Conservation (phyloP, 2,329 filamentous ascomycete genomes). For the Curvularia spicifera region DNA sequence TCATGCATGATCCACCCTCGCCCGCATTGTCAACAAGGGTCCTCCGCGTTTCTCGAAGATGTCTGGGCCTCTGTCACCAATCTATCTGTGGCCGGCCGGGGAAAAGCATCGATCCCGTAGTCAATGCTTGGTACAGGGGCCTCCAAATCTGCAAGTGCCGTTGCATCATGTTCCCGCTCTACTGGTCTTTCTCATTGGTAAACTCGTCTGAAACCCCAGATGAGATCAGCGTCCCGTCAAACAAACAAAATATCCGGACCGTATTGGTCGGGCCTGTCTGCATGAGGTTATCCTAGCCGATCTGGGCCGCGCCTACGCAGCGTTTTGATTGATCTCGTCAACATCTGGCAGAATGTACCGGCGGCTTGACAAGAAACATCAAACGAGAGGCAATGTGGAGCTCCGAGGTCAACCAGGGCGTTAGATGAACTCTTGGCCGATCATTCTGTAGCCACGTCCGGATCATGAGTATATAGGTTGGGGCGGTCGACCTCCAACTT, state of each 20-base stretch:
- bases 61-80: slow-evolving; percentile 6
- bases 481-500: background rate
- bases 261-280: slow-evolving; percentile 10
- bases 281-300: slow-evolving; percentile 5
- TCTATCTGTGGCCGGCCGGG: slow-evolving; percentile 18
- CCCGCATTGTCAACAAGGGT: slow-evolving; percentile 6
- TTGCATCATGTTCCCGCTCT: background rate
- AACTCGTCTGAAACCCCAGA: slow-evolving; percentile 16
- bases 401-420: slow-evolving; percentile 4
- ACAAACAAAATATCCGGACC: slow-evolving; percentile 6
- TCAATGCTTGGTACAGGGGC: slow-evolving; percentile 3
- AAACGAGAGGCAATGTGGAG: slow-evolving; percentile 16
- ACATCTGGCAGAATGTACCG: slow-evolving; percentile 11
- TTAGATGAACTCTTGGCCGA: slow-evolving; percentile 20
- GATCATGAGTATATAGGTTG: slow-evolving; percentile 16
- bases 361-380: slow-evolving; percentile 14
- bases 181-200: slow-evolving; percentile 7
- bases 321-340: slow-evolving; percentile 16
- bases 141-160: slow-evolving; percentile 5
- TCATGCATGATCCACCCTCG: slow-evolving; percentile 13
- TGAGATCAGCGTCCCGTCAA: slow-evolving; percentile 17
- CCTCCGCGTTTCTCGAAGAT: slow-evolving; percentile 13
- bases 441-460: slow-evolving; percentile 13
- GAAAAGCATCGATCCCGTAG: background rate
- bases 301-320: slow-evolving; percentile 11